These are phyloP conservation scores for Panaeolus cyanescens DNA, from an alignment of 768 basidiomycete species.

Conservation along the genomic window DNA sequence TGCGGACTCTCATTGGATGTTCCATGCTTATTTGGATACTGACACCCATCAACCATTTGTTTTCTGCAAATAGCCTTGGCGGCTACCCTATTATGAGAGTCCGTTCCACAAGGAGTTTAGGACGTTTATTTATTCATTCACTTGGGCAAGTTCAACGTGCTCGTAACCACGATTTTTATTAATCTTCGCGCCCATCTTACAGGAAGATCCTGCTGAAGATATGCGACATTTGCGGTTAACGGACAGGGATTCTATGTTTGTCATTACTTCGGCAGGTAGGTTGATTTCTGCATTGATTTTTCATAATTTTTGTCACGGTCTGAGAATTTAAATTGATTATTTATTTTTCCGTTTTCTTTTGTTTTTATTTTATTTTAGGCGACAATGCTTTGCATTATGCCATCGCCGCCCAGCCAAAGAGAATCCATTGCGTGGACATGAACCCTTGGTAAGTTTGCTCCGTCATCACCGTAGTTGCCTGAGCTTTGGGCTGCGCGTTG, in stretches of 20 bases:
- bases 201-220: slow-evolving; percentile 79
- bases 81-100: slow-evolving; percentile 71
- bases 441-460: slow-evolving; percentile 44
- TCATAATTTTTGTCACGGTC: not conserved
- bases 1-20: slow-evolving; percentile 17
- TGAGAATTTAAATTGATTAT: not conserved
- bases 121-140: slow-evolving; percentile 66
- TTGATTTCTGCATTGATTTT: not conserved
- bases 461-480: not conserved
- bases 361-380: slow-evolving; percentile 21
- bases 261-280: slow-evolving; percentile 67
- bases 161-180: not conserved
- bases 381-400: slow-evolving; percentile 84
- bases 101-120: slow-evolving; percentile 68
- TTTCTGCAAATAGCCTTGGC: slow-evolving; percentile 46
- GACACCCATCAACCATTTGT: not conserved
- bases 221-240: slow-evolving; percentile 63
- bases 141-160: slow-evolving; percentile 44
- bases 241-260: slow-evolving; percentile 64
- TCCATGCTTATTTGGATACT: not conserved
- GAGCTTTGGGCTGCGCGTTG: too few relatives aligned
- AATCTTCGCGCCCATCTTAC: not conserved
- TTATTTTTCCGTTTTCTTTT: not conserved
- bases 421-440: slow-evolving; percentile 76
- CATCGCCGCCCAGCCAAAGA: slow-evolving; percentile 58